Percentiles rank a stretch among this genome's conserved stretches.
These are phyloP conservation scores for Brasilioporus rufonigricans DNA, from an alignment of 768 basidiomycete species.

Conservation along the genomic window DNA sequence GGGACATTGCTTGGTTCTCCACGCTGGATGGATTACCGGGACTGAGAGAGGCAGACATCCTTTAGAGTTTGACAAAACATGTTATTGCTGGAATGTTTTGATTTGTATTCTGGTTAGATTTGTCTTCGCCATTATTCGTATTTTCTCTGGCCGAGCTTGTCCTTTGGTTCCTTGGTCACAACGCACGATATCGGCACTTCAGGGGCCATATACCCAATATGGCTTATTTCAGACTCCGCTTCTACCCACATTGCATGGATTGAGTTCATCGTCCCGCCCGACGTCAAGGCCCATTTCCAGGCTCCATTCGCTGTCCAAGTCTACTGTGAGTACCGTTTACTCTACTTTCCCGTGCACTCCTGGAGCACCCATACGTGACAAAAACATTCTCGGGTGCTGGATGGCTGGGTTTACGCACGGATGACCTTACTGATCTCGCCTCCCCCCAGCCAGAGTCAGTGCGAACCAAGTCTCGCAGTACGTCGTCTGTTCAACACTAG, in stretches of 20 bases:
- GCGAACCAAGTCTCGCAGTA: slow-evolving; percentile 37
- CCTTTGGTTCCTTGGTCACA: too few relatives aligned
- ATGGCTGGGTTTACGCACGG: slow-evolving; percentile 27
- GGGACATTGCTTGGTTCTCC: background rate
- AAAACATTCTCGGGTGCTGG: slow-evolving; percentile 27
- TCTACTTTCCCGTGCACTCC: background rate
- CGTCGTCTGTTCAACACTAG: slow-evolving; percentile 14
- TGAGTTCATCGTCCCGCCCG: slow-evolving; percentile 32
- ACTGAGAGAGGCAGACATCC: slow-evolving; percentile 6
- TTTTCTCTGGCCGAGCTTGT: too few relatives aligned
- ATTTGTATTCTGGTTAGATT: background rate
- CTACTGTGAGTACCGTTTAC: slow-evolving; percentile 21
- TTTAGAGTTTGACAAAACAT: background rate
- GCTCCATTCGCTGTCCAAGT: slow-evolving; percentile 20
- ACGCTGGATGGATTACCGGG: slow-evolving; percentile 6
- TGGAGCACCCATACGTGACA: slow-evolving; percentile 2
- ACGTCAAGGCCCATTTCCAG: slow-evolving; percentile 37
- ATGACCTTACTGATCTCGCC: slow-evolving; percentile 30
- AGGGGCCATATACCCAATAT: slow-evolving; percentile 15
- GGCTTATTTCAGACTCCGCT: slow-evolving; percentile 25
- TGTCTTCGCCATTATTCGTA: background rate
- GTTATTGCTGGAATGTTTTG: background rate
- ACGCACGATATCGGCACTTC: too few relatives aligned
- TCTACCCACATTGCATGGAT: slow-evolving; percentile 1
- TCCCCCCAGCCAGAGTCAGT: slow-evolving; percentile 34